Conservation (phyloP, 495 filamentous ascomycete genomes). For the Talaromyces stipitatus region DNA sequence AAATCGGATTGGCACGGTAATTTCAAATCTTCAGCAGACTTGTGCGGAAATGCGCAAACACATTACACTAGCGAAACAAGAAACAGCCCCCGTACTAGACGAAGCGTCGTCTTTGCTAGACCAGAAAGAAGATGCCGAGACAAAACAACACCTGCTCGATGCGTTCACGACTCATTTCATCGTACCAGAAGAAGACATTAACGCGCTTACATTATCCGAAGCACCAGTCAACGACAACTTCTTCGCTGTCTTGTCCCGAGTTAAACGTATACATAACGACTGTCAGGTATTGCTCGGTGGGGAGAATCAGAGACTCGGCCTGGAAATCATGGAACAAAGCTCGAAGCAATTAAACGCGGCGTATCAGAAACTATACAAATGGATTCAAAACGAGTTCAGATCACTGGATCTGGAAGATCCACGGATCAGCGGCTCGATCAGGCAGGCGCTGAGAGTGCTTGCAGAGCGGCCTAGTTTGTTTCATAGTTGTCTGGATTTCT, state of each 20-base stretch:
- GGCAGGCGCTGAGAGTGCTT: constrained; percentile 76
- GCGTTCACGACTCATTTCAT: constrained; percentile 82
- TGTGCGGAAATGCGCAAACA: constrained; percentile 76
- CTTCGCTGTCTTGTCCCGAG: constrained; percentile 69
- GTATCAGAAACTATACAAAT: constrained; percentile 90
- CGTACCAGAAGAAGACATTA: constrained; percentile 69
- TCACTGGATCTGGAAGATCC: constrained; percentile 89
- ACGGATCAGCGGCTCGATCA: constrained; percentile 79
- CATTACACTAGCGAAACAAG: constrained; percentile 62
- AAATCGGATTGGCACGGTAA: constrained; percentile 70
- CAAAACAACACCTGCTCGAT: constrained; percentile 76
- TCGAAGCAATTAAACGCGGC: constrained; percentile 79
- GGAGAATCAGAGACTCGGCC: constrained; percentile 77
- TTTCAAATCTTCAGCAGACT: constrained; percentile 68
- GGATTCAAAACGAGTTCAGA: constrained; percentile 93
- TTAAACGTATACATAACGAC: constrained; percentile 81
- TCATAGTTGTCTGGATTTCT: constrained; percentile 89
- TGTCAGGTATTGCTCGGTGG: constrained; percentile 83
- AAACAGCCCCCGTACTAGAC: constrained; percentile 68
- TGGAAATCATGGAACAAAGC: constrained; percentile 87
- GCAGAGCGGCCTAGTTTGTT: constrained; percentile 87
- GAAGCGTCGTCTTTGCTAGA: constrained; percentile 69
- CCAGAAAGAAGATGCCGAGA: constrained; percentile 70
- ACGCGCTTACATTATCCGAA: constrained; percentile 61
- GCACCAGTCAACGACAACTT: constrained; percentile 82